These are phyloP conservation scores for Rosa hybrid DNA, from an alignment of 331 rosid genomes.

Conservation along the genomic window DNA sequence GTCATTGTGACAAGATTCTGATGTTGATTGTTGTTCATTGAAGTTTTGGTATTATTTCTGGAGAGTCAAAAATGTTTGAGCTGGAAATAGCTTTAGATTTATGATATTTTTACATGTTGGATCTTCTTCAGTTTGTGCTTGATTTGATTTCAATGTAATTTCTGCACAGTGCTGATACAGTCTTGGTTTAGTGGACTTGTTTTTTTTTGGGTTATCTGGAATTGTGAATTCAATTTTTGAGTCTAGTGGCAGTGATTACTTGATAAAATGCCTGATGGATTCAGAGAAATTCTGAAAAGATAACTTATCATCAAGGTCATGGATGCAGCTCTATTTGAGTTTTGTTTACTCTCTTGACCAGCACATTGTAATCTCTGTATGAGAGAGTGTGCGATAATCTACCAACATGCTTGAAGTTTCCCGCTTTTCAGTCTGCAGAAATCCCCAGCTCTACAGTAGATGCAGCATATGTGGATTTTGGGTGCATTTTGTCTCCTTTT, in stretches of 20 bases:
- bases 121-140: conserved; percentile 10
- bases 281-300: background rate
- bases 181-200: conserved; percentile 8
- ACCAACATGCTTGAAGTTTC: background rate
- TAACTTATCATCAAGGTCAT: background rate
- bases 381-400: background rate
- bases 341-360: background rate
- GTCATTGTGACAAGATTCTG: background rate
- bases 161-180: background rate
- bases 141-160: background rate
- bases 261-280: background rate
- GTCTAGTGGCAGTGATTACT: background rate
- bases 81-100: conserved; percentile 5
- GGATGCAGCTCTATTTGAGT: background rate
- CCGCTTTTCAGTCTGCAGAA: background rate
- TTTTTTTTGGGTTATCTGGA: conserved; percentile 5
- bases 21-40: background rate
- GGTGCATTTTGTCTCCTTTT: conserved; percentile 7
- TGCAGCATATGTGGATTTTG: background rate
- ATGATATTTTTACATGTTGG: background rate
- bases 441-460: background rate
- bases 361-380: background rate
- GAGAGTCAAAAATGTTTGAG: background rate
- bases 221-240: background rate
- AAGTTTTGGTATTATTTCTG: background rate